Percentiles rank a stretch among this genome's conserved stretches.
These are phyloP conservation scores for Pythium vanterpoolii DNA, from an alignment of 352 stramenopile species.

Conservation along the genomic window DNA sequence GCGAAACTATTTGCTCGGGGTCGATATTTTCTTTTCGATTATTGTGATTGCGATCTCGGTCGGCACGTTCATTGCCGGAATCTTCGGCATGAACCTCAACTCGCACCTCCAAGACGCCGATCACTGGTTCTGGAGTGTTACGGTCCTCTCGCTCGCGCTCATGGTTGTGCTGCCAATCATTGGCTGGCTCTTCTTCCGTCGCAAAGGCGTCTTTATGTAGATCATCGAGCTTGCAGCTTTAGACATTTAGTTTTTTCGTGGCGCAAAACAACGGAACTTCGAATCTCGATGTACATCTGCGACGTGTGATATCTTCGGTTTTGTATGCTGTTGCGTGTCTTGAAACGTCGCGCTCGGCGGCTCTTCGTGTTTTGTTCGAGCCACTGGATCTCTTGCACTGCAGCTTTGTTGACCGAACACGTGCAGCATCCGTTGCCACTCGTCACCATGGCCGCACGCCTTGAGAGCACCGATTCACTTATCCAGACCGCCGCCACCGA, in stretches of 20 bases:
- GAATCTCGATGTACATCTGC: slow-evolving; percentile 4
- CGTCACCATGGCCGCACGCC: slow-evolving; percentile 44
- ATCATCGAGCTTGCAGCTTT: too few relatives aligned
- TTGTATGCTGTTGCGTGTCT: not conserved
- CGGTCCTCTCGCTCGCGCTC: slow-evolving; percentile 34
- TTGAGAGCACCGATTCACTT: slow-evolving; percentile 34
- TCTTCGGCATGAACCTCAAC: slow-evolving; percentile 76
- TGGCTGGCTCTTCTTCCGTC: slow-evolving; percentile 57
- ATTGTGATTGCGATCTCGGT: slow-evolving; percentile 57
- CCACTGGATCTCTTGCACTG: not conserved
- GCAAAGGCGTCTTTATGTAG: slow-evolving; percentile 49
- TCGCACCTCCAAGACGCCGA: slow-evolving; percentile 38
- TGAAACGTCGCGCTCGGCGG: slow-evolving; percentile 54
- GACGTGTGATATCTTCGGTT: slow-evolving; percentile 8
- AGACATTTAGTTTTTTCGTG: not conserved
- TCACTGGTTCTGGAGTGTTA: slow-evolving; percentile 64
- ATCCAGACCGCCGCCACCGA: slow-evolving; percentile 40
- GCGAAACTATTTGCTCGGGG: slow-evolving; percentile 72
- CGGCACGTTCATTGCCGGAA: slow-evolving; percentile 56
- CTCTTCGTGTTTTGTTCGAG: not conserved
- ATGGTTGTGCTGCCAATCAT: slow-evolving; percentile 42
- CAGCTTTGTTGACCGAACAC: too few relatives aligned
- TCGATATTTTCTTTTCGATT: slow-evolving; percentile 75
- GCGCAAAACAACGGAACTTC: too few relatives aligned
- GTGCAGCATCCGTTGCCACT: too few relatives aligned